phyloP scores from a whole-genome alignment of 768 basidiomycete genomes.

The Kwoniella dejecticola region DNA sequence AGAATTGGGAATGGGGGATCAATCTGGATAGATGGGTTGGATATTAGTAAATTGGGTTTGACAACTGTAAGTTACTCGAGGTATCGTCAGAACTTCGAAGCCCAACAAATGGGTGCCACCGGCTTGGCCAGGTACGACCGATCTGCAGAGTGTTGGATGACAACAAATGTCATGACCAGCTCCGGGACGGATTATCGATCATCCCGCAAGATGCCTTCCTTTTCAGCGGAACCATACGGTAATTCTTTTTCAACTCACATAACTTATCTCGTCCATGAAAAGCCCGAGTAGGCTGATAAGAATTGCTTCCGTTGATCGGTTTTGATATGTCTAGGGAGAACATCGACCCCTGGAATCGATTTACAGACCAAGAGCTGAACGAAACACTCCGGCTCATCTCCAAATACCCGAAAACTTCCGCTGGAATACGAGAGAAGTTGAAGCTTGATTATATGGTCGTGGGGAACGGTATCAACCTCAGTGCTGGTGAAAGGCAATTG shows the following conservation, averaged over 20 bases:
- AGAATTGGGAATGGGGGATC: constrained; percentile 57
- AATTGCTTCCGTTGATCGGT: neutral
- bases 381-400: constrained; percentile 67
- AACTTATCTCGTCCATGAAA: neutral
- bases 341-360: constrained; percentile 62
- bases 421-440: constrained; percentile 64
- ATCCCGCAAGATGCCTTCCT: constrained; percentile 72
- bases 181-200: constrained; percentile 64
- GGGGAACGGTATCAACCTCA: constrained; percentile 69
- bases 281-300: no score
- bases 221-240: constrained; percentile 55
- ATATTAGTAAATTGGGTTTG: constrained; percentile 62
- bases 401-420: constrained; percentile 46
- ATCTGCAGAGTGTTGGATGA: no score
- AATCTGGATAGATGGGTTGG: constrained; percentile 59
- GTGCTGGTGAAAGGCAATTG: constrained; percentile 68
- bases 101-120: no score
- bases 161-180: no score
- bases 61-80: constrained; percentile 56
- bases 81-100: no score
- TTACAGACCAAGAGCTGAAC: constrained; percentile 67
- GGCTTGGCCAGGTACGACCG: no score
- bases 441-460: constrained; percentile 65
- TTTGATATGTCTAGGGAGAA: constrained; percentile 50
- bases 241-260: neutral